Base-by-base conservation (phyloP, 1,284 basidiomycete genomes). In the Thelephora terrestris region DNA sequence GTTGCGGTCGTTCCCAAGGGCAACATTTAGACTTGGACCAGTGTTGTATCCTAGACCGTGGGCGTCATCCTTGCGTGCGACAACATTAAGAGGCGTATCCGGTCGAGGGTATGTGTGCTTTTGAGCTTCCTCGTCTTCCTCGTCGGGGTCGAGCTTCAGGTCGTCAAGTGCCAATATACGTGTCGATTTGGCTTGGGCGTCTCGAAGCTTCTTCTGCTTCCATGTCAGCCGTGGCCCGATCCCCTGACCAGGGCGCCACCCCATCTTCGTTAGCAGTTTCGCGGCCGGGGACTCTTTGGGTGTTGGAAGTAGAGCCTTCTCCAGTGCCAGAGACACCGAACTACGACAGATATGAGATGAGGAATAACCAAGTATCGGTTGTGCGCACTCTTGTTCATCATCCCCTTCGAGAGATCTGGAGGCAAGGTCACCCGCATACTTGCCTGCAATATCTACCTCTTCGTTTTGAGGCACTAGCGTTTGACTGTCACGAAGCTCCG, bases 221-320 rank as follows among this genome's bases (percentile, higher is more conserved):
- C 85, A 77, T 2, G 90, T 82, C n/a, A 98, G 71, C 6, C 93
- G 79, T 1, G 93, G 91, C 0, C 95, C 95, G 23, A 98, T 79
- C 4, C 93, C 95, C 64, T 96, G 91, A 0, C 94, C 95, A 0
- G 82, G 67, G 49, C 85, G 76, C 95, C 95, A 98, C 0, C 95
- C 95, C 82, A 98, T 95, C 64, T 91, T 93, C 65, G 84, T 85
- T 44, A 99, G 74, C 4, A 98, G 79, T 27, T 80, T 78, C 7
- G 86, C 82, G 0, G 93, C 93, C 20, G 76, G 70, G 6, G 87
- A 87, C 53, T 88, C 83, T 39, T 78, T 81, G 35, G 73, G 75
- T 43, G 72, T 68, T 35, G 77, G 82, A 20, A 81, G 65, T 55
- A 88, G 64, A 27, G 81, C 69, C 32, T 73, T 64, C 61, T 82